These are phyloP conservation scores for Paraurostyla sp. DNA, from an alignment of 73 alveolate species.

Conservation along the genomic window DNA sequence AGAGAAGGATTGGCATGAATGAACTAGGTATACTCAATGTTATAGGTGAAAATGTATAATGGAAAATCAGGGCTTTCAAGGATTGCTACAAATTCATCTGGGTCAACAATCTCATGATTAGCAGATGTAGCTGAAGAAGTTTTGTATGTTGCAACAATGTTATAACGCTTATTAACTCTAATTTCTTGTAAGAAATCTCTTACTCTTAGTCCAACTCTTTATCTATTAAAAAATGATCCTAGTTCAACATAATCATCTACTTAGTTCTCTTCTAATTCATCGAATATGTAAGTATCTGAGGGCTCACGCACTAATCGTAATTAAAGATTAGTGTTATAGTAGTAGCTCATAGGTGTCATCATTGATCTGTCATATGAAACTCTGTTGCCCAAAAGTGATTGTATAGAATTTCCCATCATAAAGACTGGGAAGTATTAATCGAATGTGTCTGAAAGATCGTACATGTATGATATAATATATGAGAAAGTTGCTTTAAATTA, in stretches of 20 bases:
- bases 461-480: not conserved
- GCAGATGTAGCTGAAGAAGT: not conserved
- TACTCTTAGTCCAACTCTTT: not conserved
- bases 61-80: constrained; percentile 33
- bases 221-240: not conserved
- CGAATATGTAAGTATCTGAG: not conserved
- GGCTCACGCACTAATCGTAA: not conserved
- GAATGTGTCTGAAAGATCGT: not conserved
- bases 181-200: not conserved
- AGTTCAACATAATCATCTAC: not conserved
- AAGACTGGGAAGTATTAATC: constrained; percentile 16
- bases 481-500: not conserved
- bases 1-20: not conserved
- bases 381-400: not conserved
- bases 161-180: not conserved
- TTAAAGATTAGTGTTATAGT: not conserved
- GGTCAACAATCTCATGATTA: not conserved
- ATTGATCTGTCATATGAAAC: not conserved
- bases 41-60: not conserved
- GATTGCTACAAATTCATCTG: constrained; percentile 11
- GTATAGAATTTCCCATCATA: constrained; percentile 36
- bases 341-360: not conserved
- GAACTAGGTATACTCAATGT: not conserved
- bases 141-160: constrained; percentile 17
- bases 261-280: not conserved